Base-by-base conservation (phyloP, 2,329 filamentous ascomycete species). In the Trichophyton schoenleinii region DNA sequence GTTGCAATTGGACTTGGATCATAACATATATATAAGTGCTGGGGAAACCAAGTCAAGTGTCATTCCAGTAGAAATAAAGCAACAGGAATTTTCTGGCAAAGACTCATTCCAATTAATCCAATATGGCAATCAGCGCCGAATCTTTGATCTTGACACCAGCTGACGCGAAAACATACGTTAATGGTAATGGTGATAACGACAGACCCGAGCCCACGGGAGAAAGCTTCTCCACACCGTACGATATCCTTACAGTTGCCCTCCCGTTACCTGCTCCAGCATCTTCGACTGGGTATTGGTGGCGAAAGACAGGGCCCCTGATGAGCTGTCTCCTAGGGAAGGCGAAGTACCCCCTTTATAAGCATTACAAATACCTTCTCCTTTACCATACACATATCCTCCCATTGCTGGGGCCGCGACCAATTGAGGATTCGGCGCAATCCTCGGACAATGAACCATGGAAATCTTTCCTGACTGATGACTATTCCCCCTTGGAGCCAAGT, bases 331-430 rank as follows among this genome's bases (percentile, higher is more conserved):
- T 58, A 9, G 38, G 8, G 8, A 58, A 58, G 44, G 57, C 57
- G n/a, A 25, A 58, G 11, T 58, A 58, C 28, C 22, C 57, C 28
- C 57, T 58, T 18, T 58, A 58, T 58, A 58, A 42, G 20, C 57
- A 58, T 28, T 58, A 58, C 15, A 38, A 42, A 20, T 42, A 58
- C n/a, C 57, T 58, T 58, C 38, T 58, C 8, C 57, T 58, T 8
- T 58, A 58, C 28, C 57, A 58, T 42, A 58, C 57, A 13, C 44
- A 58, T 41, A 38, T 58, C 22, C 36, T 58, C 13, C 57, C 57
- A 25, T 36, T 58, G 22, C 5, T 58, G 20, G 57, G 57, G 15
- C 57, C 57, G 8, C 57, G 57, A 9, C 57, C 57, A 20, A 25
- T 20, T 18, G 36, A 58, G 9, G 25, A 58, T 28, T 18, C 38